Evolutionary conservation across 768 basidiomycete species (phyloP).

Genomic region (Pulveroboletus sp.): DNA sequence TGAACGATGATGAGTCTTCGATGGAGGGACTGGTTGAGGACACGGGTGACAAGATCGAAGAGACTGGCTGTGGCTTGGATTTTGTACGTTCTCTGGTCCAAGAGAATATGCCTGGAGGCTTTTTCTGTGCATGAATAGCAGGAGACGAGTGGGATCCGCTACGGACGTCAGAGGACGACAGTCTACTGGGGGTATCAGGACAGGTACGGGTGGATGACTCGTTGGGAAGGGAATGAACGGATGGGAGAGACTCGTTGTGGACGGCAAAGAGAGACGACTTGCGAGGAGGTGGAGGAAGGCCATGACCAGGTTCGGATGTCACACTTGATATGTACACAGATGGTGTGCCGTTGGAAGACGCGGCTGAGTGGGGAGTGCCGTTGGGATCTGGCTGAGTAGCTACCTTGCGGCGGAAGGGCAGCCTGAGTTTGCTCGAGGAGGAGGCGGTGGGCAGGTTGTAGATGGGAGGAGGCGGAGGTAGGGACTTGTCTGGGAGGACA

Average conservation of each 20-base stretch:
- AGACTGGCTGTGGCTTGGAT: slow-evolving; percentile 22
- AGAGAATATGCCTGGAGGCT: slow-evolving; percentile 33
- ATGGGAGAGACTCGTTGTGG: slow-evolving; percentile 43
- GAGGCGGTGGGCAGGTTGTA: slow-evolving; percentile 25
- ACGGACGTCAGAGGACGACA: slow-evolving; percentile 11
- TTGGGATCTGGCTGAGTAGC: slow-evolving; percentile 8
- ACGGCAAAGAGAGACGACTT: slow-evolving; percentile 62
- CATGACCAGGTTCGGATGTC: slow-evolving; percentile 42
- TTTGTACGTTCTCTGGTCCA: slow-evolving; percentile 38
- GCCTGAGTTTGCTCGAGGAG: slow-evolving; percentile 42
- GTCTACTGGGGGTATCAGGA: slow-evolving; percentile 20
- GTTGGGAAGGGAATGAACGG: slow-evolving; percentile 61
- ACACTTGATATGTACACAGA: slow-evolving; percentile 32
- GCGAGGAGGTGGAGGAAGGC: slow-evolving; percentile 52
- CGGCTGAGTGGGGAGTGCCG: slow-evolving; percentile 1
- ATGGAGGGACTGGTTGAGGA: slow-evolving; percentile 18
- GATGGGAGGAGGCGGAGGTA: slow-evolving; percentile 1
- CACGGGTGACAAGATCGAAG: slow-evolving; percentile 34
- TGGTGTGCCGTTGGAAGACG: slow-evolving; percentile 25
- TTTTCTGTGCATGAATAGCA: slow-evolving; percentile 24
- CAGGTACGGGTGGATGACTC: slow-evolving; percentile 23
- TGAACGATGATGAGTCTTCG: slow-evolving; percentile 46
- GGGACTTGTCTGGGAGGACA: slow-evolving; percentile 24
- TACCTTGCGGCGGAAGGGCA: slow-evolving; percentile 41
- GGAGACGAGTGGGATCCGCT: slow-evolving; percentile 9